Evolutionary conservation across 805 yeast genomes (phyloP), one percentile per base, ranked within the genome.

Genomic region (Wickerhamiella occidentalis): DNA sequence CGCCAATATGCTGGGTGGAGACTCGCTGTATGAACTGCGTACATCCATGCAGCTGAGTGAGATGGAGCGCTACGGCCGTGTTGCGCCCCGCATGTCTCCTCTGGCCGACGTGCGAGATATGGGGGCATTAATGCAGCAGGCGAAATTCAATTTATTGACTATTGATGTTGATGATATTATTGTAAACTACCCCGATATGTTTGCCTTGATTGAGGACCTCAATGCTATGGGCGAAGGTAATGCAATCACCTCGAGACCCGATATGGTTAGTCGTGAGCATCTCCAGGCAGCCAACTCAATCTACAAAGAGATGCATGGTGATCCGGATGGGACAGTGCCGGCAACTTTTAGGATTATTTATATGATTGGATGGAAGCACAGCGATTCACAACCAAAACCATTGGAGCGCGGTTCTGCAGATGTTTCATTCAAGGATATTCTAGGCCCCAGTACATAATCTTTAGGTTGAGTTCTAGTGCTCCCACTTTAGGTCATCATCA

Each of bases 361-460:
- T 61, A 80, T 85, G 86, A 82, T 85, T 60, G 95, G 94, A 2
- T 85, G 95, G 95, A 85, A 83, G 62, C 78, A 80, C 55, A 74
- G 84, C 49, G 75, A 76, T 6, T 61, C 65, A 45, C 85, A 83
- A 61, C 86, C 88, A 2, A 68, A 79, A 60, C 90, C 94, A 1
- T 71, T 83, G 52, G 73, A 73, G 45, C 69, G 94, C 54, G 94
- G 95, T 1, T 59, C 82, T 18, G 92, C 80, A 1, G 77, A 79
- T 58, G 72, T 84, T 37, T 78, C 70, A 53, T 66, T 85, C 59
- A 80, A 81, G 61, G 88, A 84, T 52, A 77, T 77, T 9, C 64
- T 79, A 13, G 42, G 51, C 19, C 44, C 44, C 30, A 30, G 35
- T 30, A 30, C 35, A 30, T 30, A 30, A 12, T 6, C 6, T 25